Evolutionary conservation across 2,329 filamentous ascomycete genomes (phyloP).

Genomic region (Botryosphaeria dothidea): DNA sequence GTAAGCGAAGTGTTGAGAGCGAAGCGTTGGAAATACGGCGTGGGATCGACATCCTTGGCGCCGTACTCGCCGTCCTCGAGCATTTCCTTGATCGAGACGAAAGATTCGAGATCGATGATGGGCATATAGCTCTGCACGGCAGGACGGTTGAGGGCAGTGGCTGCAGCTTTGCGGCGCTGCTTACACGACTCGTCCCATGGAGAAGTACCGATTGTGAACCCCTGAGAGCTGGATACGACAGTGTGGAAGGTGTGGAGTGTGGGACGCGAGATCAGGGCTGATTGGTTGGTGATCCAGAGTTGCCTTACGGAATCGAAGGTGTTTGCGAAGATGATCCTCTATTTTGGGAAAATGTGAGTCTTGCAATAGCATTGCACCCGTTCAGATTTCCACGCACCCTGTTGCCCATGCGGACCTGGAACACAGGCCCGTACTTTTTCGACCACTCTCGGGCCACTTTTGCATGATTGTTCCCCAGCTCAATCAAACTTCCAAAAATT

Average conservation of each 20-base stretch:
- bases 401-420: conserved; percentile 63
- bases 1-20: conserved; percentile 77
- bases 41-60: conserved; percentile 66
- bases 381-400: conserved; percentile 46
- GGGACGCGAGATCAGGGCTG: conserved; percentile 73
- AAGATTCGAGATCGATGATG: conserved; percentile 76
- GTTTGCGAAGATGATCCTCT: conserved; percentile 77
- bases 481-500: conserved; percentile 48
- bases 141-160: conserved; percentile 74
- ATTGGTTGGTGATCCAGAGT: conserved; percentile 78
- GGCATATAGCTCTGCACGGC: conserved; percentile 79
- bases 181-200: conserved; percentile 85
- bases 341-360: neutral
- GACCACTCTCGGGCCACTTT: conserved; percentile 48
- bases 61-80: conserved; percentile 65
- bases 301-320: conserved; percentile 72
- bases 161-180: conserved; percentile 72
- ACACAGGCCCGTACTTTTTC: conserved; percentile 52
- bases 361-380: neutral
- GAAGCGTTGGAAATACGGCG: conserved; percentile 72
- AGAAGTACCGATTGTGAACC: conserved; percentile 80
- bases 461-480: conserved; percentile 50
- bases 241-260: conserved; percentile 80
- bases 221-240: conserved; percentile 73
- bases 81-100: conserved; percentile 71